Conservation (phyloP, 2,329 filamentous ascomycete species). For the Drechslerella dactyloides region DNA sequence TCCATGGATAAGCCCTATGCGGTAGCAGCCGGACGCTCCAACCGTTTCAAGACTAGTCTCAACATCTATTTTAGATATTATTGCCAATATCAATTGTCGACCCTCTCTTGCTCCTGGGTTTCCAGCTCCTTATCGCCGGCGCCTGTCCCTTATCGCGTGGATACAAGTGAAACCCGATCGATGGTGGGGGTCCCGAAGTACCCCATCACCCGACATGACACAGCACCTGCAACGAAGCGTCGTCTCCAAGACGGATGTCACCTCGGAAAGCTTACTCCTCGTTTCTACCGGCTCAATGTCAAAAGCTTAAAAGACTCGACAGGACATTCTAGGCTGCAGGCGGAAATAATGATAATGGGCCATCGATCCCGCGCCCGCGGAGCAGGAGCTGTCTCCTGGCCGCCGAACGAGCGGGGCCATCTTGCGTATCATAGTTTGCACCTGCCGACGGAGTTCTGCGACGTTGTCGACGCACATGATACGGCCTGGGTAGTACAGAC, state of each 20-base stretch:
- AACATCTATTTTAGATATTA: too few relatives aligned
- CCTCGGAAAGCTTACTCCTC: too few relatives aligned
- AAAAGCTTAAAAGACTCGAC: too few relatives aligned
- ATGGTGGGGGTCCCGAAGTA: background rate
- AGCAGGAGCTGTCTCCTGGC: too few relatives aligned
- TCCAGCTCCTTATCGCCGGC: background rate
- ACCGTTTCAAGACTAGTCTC: background rate
- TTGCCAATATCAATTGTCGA: slow-evolving; percentile 3
- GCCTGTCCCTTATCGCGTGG: background rate
- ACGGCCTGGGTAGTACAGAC: background rate
- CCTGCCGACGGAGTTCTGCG: slow-evolving; percentile 33
- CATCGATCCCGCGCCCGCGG: too few relatives aligned
- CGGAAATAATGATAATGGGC: too few relatives aligned
- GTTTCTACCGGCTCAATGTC: too few relatives aligned
- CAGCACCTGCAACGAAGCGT: too few relatives aligned
- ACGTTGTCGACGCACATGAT: slow-evolving; percentile 8
- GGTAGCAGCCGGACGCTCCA: background rate
- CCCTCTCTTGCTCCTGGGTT: background rate
- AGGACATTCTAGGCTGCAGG: too few relatives aligned
- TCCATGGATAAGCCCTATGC: background rate
- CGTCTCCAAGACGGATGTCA: too few relatives aligned
- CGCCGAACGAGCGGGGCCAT: too few relatives aligned
- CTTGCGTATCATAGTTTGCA: background rate
- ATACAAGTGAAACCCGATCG: background rate
- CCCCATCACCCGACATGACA: too few relatives aligned